phyloP scores from a whole-genome alignment of 768 basidiomycete genomes.

The Tulasnella sp. region DNA sequence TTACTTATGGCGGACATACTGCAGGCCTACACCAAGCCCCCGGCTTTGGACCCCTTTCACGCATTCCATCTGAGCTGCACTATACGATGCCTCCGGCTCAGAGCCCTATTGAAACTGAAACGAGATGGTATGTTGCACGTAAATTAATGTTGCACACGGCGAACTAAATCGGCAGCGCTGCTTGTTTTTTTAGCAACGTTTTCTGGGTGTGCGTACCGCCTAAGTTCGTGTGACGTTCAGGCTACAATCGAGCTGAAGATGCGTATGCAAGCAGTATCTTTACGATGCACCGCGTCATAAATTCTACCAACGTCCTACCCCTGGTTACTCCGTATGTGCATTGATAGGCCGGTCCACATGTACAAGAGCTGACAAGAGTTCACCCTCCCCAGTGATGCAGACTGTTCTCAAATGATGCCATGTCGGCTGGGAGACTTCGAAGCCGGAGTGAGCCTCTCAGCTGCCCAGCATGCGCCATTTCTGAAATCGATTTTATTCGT shows the following conservation, averaged over 20 bases:
- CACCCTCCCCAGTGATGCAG: not conserved
- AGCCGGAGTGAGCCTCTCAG: not conserved
- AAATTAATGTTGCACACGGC: no score
- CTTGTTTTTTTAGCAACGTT: not conserved
- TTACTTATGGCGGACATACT: not conserved
- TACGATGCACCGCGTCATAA: not conserved
- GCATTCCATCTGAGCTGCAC: not conserved
- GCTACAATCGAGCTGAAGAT: not conserved
- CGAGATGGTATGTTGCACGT: not conserved
- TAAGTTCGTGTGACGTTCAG: not conserved
- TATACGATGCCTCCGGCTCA: not conserved
- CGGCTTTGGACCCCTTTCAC: constrained; percentile 10
- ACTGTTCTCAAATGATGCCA: constrained; percentile 13
- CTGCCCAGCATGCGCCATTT: not conserved
- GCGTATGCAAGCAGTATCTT: no score
- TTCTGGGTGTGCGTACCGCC: constrained; percentile 3
- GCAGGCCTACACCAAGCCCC: not conserved
- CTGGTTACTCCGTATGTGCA: not conserved
- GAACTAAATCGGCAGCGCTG: no score
- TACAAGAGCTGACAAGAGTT: no score
- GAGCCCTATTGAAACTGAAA: not conserved
- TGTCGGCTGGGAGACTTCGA: constrained; percentile 5
- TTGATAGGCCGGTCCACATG: no score
- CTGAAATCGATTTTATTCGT: not conserved
- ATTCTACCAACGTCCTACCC: constrained; percentile 1